phyloP scores from a whole-genome alignment of 768 basidiomycete species.

The Phlebiopsis gigantea region DNA sequence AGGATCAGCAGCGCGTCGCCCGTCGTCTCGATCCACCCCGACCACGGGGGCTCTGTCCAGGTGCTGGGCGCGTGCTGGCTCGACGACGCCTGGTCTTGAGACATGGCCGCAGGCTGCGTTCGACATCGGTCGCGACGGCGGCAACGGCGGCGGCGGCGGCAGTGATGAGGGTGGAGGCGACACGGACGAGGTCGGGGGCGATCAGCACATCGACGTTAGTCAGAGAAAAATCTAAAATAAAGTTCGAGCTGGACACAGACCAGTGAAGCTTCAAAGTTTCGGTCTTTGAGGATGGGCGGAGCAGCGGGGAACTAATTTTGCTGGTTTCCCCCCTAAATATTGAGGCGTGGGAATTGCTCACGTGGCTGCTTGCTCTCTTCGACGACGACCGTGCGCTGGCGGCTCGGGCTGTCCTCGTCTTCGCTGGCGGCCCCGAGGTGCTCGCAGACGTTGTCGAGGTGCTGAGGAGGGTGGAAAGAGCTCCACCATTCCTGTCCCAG shows the following conservation, averaged over 20 bases:
- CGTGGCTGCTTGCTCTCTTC: conserved; percentile 2
- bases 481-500: background rate
- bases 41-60: conserved; percentile 90
- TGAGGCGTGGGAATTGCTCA: conserved; percentile 11
- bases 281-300: conserved; percentile 23
- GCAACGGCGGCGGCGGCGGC: conserved; percentile 9
- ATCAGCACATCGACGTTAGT: conserved; percentile 22
- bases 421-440: background rate
- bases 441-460: background rate
- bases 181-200: conserved; percentile 24
- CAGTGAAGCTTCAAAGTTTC: conserved; percentile 62
- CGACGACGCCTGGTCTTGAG: conserved; percentile 27
- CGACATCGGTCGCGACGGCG: conserved; percentile 17
- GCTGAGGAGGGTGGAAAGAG: background rate
- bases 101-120: conserved; percentile 17
- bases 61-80: conserved; percentile 29
- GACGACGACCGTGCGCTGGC: background rate
- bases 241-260: conserved; percentile 69
- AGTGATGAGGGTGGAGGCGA: conserved; percentile 23
- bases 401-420: background rate
- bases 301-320: conserved; percentile 15
- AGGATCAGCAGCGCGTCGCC: conserved; percentile 95
- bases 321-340: conserved; percentile 7
- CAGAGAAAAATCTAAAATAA: conserved; percentile 40
- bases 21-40: conserved; percentile 93